Percentiles rank a stretch among this genome's conserved stretches.
Conservation (phyloP, 2,329 filamentous ascomycete species). For the Aspergillus ibericus region DNA sequence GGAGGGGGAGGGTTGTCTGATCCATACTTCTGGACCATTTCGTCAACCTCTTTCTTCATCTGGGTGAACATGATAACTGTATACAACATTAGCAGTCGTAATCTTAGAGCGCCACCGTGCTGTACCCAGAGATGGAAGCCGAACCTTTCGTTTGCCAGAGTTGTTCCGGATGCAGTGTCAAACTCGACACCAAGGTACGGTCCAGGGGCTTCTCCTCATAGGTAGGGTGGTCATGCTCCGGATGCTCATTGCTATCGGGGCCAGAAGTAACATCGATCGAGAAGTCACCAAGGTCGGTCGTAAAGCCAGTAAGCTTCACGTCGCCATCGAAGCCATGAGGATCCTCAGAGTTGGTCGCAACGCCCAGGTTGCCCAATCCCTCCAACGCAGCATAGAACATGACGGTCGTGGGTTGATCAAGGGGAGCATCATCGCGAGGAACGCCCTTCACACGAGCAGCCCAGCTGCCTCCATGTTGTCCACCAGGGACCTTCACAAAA, state of each 20-base stretch:
- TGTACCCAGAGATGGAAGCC: conserved; percentile 17
- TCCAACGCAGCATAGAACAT: conserved; percentile 83
- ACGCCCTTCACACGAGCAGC: conserved; percentile 82
- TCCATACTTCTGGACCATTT: conserved; percentile 59
- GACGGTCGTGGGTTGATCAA: conserved; percentile 70
- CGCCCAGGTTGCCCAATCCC: conserved; percentile 66
- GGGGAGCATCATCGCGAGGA: conserved; percentile 67
- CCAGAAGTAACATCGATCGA: conserved; percentile 75
- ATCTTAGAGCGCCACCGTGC: background rate
- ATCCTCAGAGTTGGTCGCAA: conserved; percentile 53
- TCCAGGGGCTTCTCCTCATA: conserved; percentile 70
- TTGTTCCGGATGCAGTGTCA: conserved; percentile 64
- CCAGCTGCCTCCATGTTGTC: conserved; percentile 85
- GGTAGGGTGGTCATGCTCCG: conserved; percentile 59
- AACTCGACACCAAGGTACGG: conserved; percentile 72
- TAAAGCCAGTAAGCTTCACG: conserved; percentile 70
- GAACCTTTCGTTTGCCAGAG: conserved; percentile 80
- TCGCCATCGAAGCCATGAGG: conserved; percentile 58
- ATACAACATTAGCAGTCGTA: conserved; percentile 1
- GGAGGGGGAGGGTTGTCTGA: conserved; percentile 73
- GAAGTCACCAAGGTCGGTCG: conserved; percentile 73
- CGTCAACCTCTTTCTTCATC: conserved; percentile 64
- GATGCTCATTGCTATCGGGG: conserved; percentile 60
- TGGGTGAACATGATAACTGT: conserved; percentile 60
- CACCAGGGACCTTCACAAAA: conserved; percentile 90